These are phyloP conservation scores for Butyriboletus loyo DNA, from an alignment of 768 basidiomycete species.

Conservation along the genomic window DNA sequence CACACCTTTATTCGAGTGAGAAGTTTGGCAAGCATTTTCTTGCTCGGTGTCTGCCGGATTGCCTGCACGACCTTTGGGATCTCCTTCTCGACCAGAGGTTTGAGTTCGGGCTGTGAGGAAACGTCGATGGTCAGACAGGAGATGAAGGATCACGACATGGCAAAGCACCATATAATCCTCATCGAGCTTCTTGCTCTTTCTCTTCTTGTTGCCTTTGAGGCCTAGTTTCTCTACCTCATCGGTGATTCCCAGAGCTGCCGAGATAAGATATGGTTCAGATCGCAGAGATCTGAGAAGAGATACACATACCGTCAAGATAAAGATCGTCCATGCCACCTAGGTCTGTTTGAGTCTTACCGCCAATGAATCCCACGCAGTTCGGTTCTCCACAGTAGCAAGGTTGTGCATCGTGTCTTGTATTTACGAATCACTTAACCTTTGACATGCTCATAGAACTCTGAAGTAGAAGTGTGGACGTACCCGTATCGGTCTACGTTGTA, in stretches of 20 bases:
- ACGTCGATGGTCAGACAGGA: background rate
- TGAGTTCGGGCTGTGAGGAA: constrained; percentile 62
- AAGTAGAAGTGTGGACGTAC: constrained; percentile 42
- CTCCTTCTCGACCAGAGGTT: constrained; percentile 72
- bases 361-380: constrained; percentile 93
- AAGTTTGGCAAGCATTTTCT: constrained; percentile 77
- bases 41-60: constrained; percentile 81
- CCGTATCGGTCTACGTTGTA: constrained; percentile 99
- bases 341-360: constrained; percentile 98
- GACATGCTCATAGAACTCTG: background rate
- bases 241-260: constrained; percentile 83
- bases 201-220: constrained; percentile 86
- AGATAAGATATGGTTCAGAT: background rate
- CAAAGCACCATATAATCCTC: constrained; percentile 82
- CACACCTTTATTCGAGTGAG: constrained; percentile 80
- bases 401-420: constrained; percentile 84
- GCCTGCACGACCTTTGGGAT: constrained; percentile 91
- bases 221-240: constrained; percentile 84
- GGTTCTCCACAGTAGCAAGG: constrained; percentile 93
- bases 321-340: constrained; percentile 92
- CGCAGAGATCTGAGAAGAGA: background rate
- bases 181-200: constrained; percentile 88
- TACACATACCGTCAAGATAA: constrained; percentile 74
- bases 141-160: background rate
- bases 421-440: background rate